phyloP scores from a whole-genome alignment of 257 asterid genomes.

The Cordia subcordata region DNA sequence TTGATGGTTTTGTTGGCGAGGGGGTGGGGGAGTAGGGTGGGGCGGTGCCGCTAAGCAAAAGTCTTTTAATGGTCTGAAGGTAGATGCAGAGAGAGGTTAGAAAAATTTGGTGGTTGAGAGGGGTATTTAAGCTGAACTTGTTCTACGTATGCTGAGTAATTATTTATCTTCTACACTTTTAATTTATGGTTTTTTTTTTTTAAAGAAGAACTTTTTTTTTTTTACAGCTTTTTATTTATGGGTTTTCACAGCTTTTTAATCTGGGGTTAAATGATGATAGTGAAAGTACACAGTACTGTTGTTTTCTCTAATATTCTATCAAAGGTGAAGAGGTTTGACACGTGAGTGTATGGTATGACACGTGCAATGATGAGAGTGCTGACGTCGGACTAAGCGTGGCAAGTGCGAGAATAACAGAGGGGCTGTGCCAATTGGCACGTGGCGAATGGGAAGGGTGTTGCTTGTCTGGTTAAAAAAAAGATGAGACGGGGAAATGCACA shows the following conservation, averaged over 20 bases:
- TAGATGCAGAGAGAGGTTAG: background rate
- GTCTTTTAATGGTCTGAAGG: background rate
- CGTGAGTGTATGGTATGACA: background rate
- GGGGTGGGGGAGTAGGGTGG: background rate
- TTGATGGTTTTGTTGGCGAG: background rate
- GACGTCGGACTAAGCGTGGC: background rate
- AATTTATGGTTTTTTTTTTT: background rate
- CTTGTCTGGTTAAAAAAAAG: slow-evolving; percentile 21
- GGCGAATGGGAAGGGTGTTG: slow-evolving; percentile 16
- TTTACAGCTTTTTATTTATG: slow-evolving; percentile 6
- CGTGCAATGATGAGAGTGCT: background rate
- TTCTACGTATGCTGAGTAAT: background rate
- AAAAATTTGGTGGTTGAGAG: background rate
- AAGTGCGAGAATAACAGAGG: background rate
- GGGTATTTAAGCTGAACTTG: slow-evolving; percentile 5
- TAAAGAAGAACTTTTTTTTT: background rate
- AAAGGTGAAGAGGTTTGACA: no score
- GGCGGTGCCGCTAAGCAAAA: background rate
- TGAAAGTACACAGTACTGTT: slow-evolving; percentile 24
- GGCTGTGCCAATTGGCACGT: slow-evolving; percentile 20
- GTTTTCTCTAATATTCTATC: no score
- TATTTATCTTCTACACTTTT: slow-evolving; percentile 2
- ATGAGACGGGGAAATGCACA: slow-evolving; percentile 42
- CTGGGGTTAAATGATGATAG: background rate
- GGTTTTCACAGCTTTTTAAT: slow-evolving; percentile 20